Evolutionary conservation across 176 grass and related monocot genomes (phyloP).

Genomic region (Musa beccarii): DNA sequence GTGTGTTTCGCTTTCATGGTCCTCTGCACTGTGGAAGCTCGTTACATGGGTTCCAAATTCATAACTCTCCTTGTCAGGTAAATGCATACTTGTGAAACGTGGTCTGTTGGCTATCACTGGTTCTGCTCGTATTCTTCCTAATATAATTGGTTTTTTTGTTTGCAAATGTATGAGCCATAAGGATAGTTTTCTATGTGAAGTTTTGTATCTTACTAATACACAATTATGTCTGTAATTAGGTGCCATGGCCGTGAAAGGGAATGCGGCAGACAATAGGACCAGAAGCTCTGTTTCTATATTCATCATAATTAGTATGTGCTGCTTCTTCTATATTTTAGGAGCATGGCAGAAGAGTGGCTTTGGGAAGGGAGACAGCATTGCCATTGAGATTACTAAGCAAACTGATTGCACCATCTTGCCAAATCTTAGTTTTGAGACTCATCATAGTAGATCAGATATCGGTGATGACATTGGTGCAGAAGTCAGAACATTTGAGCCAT

Average conservation of each 20-base stretch:
- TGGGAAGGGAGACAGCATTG: conserved; percentile 88
- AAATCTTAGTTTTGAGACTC: conserved; percentile 60
- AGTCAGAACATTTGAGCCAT: conserved; percentile 59
- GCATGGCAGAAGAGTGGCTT: conserved; percentile 94
- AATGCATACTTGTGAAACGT: not conserved
- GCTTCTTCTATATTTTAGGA: conserved; percentile 89
- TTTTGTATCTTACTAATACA: not conserved
- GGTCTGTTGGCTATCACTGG: not conserved
- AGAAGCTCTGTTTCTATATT: conserved; percentile 56
- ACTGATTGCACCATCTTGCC: conserved; percentile 77
- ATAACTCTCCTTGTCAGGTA: not conserved
- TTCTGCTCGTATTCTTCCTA: not conserved
- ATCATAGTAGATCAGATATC: conserved; percentile 33
- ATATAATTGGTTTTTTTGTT: not conserved
- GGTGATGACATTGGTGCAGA: conserved; percentile 22
- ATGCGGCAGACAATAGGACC: conserved; percentile 55
- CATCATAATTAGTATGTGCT: conserved; percentile 77
- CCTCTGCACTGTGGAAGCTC: not conserved
- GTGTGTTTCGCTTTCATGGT: not conserved
- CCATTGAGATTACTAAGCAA: conserved; percentile 72
- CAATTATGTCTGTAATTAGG: not conserved
- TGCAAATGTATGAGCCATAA: not conserved
- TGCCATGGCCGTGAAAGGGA: conserved; percentile 52
- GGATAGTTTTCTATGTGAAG: not conserved
- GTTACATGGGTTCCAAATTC: not conserved